Evolutionary conservation across 352 stramenopile species (phyloP), one percentile per base, ranked within the genome.

Genomic region (Globisporangium recalcitrans): DNA sequence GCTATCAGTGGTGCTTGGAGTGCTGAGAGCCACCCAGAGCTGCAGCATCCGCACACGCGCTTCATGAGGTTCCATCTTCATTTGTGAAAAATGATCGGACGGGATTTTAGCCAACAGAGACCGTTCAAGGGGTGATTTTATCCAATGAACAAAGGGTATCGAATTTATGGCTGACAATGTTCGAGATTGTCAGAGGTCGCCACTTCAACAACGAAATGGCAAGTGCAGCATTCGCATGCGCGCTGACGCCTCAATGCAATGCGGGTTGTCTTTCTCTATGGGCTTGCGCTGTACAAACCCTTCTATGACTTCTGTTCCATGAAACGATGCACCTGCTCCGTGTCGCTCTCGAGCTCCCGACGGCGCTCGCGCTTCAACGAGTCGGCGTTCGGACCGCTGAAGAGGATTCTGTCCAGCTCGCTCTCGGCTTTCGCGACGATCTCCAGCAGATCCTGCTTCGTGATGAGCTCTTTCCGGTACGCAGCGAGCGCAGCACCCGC

Each of bases 381-480:
- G n/a, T 68, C 63, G 2, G 65, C 78, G 19, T 81, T 63, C 5
- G 65, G 63, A 11, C 79, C 77, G 24, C 78, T 32, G 34, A 91
- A 89, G 9, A 73, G 46, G 38, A 89, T 72, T 0, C 65, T 53
- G 13, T 81, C 65, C 2, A 91, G 65, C 36, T 90, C 82, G 21
- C 76, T 77, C 29, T 80, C 52, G 0, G 76, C 77, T 1, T 63
- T 61, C 10, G 60, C 57, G 16, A 65, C 69, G 22, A 91, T 79
- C 14, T 67, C 71, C 10, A 78, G 47, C 52, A 91, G 51, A n/a
- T 90, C 78, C 13, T 83, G 60, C 27, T 58, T 56, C 4, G 71
- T 74, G 47, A 92, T 74, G 46, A 94, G 70, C 2, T 70, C 72
- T 52, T 89, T 91, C 38, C 86, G 72, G 56, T 81, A 70, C 4